phyloP scores from a whole-genome alignment of 2,329 filamentous ascomycete genomes.

The Fusarium vanettenii region DNA sequence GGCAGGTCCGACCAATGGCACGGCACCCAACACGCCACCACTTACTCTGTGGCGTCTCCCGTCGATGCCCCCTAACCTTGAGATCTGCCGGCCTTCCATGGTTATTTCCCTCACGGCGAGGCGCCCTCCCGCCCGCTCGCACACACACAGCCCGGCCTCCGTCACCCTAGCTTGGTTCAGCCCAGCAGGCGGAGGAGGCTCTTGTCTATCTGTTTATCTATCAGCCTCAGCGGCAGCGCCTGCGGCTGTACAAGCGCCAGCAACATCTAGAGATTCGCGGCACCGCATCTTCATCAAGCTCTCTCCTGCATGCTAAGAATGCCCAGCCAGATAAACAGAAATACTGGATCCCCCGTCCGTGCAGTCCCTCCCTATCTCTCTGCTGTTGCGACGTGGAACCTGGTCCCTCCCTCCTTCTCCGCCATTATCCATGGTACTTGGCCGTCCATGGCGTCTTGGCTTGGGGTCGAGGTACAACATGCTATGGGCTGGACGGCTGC shows the following conservation, averaged over 20 bases:
- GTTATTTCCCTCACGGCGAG: not conserved
- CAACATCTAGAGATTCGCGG: constrained; percentile 17
- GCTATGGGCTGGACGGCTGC: constrained; percentile 30
- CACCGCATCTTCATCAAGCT: constrained; percentile 19
- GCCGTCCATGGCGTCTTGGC: constrained; percentile 32
- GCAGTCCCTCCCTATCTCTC: constrained; percentile 17
- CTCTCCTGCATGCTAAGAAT: not conserved
- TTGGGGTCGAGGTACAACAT: constrained; percentile 34
- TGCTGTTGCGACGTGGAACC: not conserved
- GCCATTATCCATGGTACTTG: constrained; percentile 27
- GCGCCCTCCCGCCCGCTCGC: not conserved
- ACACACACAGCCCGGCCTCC: not conserved
- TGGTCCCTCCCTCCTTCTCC: not conserved
- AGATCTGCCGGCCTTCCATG: constrained; percentile 3
- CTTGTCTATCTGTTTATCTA: not conserved
- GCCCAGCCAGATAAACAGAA: constrained; percentile 34
- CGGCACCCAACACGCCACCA: constrained; percentile 4
- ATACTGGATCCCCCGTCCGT: constrained; percentile 20
- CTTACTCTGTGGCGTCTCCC: constrained; percentile 2
- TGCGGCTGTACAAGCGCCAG: not conserved
- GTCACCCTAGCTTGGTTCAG: not conserved
- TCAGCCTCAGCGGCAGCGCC: not conserved
- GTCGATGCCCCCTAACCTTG: not conserved
- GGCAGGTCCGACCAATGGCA: not conserved
- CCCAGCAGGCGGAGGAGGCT: not conserved